Base-by-base conservation (phyloP, 2,329 filamentous ascomycete species). In the Curvularia verruculosa region DNA sequence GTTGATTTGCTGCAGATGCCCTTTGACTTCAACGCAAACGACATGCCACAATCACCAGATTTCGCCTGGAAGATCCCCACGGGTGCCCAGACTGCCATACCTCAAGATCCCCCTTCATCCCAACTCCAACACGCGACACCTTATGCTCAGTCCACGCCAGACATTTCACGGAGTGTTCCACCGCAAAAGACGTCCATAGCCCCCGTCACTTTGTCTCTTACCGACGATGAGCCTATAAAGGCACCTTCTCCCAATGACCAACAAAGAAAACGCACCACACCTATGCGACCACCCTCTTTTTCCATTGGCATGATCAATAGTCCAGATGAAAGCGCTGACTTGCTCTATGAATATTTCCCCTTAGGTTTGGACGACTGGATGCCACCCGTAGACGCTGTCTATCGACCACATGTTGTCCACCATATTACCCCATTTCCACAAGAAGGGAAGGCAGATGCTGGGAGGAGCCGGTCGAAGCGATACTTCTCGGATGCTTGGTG, bases 311-410 rank as follows among this genome's bases (percentile, higher is more conserved):
- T 80, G 2, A 82, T 82, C 64, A 83, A 85, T 72, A 88, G 89
- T 71, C 83, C 90, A 31, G 78, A 87, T 63, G 92, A 96, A 67
- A 89, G 89, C 66, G 88, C 88, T 0, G 93, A 97, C 76, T 80
- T 93, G 63, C 80, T 97, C 18, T 97, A 97, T 73, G 93, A 98
- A 78, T 97, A 98, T 73, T 97, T 98, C 63, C 93, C 93, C 0
- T 82, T 98, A 15, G 92, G 89, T 47, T 79, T 96, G 56, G 92
- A 97, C 74, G 93, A 97, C 71, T 97, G 90, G 90, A 92, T 93
- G 85, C 90, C 90, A 2, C 92, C 91, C 1, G 91, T 96, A 3
- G 92, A 96, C 75, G 92, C 92, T 5, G 89, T 96, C 15, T 96
- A 96, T 74, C 83, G 92, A 47, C 94, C 93, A 5, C 93, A 97